phyloP scores from a whole-genome alignment of 2,329 filamentous ascomycete species.

The Pseudogymnoascus verrucosus region DNA sequence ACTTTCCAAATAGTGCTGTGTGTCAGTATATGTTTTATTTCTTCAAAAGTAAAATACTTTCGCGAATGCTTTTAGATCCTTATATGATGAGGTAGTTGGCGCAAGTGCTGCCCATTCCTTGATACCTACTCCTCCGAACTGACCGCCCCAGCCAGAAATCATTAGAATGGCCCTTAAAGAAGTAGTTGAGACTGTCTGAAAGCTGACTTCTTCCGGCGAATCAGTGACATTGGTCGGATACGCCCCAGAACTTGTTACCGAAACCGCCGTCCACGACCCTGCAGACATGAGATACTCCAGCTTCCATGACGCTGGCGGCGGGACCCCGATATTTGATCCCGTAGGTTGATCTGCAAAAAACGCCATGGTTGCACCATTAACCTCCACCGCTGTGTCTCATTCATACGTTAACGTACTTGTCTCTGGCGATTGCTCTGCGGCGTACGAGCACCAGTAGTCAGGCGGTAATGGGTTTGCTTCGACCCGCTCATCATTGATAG shows the following conservation, averaged over 20 bases:
- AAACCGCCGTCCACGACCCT: conserved; percentile 17
- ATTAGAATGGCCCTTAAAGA: not conserved
- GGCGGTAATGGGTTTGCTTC: conserved; percentile 29
- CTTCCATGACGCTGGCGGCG: not conserved
- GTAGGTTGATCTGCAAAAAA: not conserved
- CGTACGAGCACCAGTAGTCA: conserved; percentile 32
- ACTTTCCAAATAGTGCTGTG: no score
- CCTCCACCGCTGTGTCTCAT: conserved; percentile 19
- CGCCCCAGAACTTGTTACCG: conserved; percentile 17
- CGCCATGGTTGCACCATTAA: not conserved
- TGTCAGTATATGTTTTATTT: no score
- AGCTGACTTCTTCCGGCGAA: conserved; percentile 24
- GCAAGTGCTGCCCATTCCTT: conserved; percentile 21
- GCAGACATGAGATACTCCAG: not conserved
- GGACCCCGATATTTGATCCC: not conserved
- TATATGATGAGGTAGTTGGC: no score
- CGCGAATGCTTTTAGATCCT: no score
- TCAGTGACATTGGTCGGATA: conserved; percentile 25
- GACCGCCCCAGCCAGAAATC: not conserved
- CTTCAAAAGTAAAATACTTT: no score
- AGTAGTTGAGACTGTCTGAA: conserved; percentile 23
- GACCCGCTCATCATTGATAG: conserved; percentile 29
- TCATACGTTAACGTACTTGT: conserved; percentile 27
- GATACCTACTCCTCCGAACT: not conserved
- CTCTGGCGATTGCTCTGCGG: conserved; percentile 25